Conservation (phyloP, 1,139 yeast species). For the Yamadazyma diospyri region DNA sequence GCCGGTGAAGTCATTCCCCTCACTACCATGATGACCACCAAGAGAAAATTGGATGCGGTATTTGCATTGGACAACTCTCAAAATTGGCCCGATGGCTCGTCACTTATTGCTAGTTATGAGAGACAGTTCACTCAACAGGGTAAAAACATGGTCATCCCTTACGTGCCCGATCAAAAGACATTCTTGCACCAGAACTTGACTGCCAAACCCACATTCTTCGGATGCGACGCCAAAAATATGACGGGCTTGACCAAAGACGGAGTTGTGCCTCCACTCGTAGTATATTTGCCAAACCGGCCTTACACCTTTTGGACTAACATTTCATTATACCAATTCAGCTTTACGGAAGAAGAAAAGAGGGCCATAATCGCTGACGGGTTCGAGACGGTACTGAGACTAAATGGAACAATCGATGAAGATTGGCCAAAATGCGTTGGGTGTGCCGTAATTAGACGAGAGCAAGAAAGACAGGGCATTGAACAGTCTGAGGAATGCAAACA, state of each 20-base stretch:
- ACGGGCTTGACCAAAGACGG: constrained; percentile 33
- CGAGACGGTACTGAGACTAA: constrained; percentile 28
- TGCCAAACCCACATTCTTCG: constrained; percentile 42
- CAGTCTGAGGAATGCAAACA: constrained; percentile 37
- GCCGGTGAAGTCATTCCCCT: constrained; percentile 39
- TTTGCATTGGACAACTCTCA: constrained; percentile 40
- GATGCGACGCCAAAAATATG: constrained; percentile 40
- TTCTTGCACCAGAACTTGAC: constrained; percentile 36
- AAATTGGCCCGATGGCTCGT: constrained; percentile 38
- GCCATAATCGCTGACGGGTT: constrained; percentile 40
- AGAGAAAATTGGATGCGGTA: constrained; percentile 34
- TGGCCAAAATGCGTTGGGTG: constrained; percentile 43
- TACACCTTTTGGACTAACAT: constrained; percentile 35
- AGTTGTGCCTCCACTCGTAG: constrained; percentile 35
- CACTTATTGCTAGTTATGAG: constrained; percentile 30
- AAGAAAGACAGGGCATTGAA: constrained; percentile 36
- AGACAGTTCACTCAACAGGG: constrained; percentile 33
- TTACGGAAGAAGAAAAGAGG: constrained; percentile 31
- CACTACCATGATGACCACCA: constrained; percentile 32
- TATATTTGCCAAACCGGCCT: constrained; percentile 42
- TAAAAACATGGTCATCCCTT: constrained; percentile 27
- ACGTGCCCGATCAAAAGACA: constrained; percentile 33
- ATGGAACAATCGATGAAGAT: constrained; percentile 32
- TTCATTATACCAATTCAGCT: constrained; percentile 32
- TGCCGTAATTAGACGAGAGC: constrained; percentile 42